Percentiles rank a stretch among this genome's conserved stretches.
Evolutionary conservation across 306 rosid genomes (phyloP).

Genomic region (Begonia peltatifolia): DNA sequence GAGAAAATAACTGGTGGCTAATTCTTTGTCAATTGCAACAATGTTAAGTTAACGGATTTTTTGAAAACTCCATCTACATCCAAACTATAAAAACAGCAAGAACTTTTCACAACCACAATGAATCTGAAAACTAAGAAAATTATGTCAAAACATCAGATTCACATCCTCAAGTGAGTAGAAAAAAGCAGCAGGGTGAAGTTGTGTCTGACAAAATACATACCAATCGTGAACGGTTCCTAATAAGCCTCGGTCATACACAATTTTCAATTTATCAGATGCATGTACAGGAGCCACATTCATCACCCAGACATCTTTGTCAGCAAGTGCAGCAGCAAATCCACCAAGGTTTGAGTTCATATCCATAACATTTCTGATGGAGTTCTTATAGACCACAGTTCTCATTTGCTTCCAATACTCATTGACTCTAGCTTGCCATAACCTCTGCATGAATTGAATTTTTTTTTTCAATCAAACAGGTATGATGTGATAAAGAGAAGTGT

Average conservation of each 20-base stretch:
- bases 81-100: too few species aligned
- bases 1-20: not conserved
- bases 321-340: conserved; percentile 48
- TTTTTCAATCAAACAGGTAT: not conserved
- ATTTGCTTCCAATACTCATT: conserved; percentile 47
- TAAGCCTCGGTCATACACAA: conserved; percentile 44
- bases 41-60: too few species aligned
- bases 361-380: conserved; percentile 45
- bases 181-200: not conserved
- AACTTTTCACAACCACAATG: too few species aligned
- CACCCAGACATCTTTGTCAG: conserved; percentile 38
- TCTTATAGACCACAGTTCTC: conserved; percentile 26
- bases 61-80: too few species aligned
- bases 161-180: not conserved
- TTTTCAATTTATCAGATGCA: conserved; percentile 33
- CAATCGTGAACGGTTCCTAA: conserved; percentile 53
- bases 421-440: conserved; percentile 39
- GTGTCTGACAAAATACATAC: conserved; percentile 12
- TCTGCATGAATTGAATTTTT: conserved; percentile 14
- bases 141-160: not conserved
- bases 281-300: conserved; percentile 46
- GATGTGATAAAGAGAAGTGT: not conserved
- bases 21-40: not conserved
- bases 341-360: conserved; percentile 60
- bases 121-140: too few species aligned